These are phyloP conservation scores for Madurella mycetomatis DNA, from an alignment of 2,329 filamentous ascomycete genomes.

Conservation along the genomic window DNA sequence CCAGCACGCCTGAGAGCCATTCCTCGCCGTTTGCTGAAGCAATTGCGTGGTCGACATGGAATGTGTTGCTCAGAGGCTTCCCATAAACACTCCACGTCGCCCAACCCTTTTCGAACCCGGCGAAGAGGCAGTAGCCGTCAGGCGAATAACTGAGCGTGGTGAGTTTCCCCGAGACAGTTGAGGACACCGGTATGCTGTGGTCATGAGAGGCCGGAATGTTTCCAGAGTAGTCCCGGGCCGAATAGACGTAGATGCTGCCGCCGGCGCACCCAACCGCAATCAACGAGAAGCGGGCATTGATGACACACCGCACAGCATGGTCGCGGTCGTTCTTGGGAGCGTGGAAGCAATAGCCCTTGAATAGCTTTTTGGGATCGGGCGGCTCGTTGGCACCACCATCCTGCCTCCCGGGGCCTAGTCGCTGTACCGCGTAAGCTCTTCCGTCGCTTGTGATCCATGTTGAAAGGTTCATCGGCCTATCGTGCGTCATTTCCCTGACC, in stretches of 20 bases:
- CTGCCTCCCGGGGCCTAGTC: slow-evolving; percentile 44
- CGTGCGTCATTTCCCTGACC: slow-evolving; percentile 82
- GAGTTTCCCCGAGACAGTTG: slow-evolving; percentile 62
- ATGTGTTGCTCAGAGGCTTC: slow-evolving; percentile 81
- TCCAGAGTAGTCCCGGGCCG: slow-evolving; percentile 85
- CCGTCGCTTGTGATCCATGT: slow-evolving; percentile 91
- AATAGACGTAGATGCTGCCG: slow-evolving; percentile 83
- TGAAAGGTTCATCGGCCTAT: slow-evolving; percentile 91
- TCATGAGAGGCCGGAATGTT: slow-evolving; percentile 86
- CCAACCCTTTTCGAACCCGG: slow-evolving; percentile 89
- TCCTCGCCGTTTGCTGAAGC: slow-evolving; percentile 67
- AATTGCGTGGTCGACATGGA: slow-evolving; percentile 62
- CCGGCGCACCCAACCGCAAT: slow-evolving; percentile 80
- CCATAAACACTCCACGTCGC: slow-evolving; percentile 97
- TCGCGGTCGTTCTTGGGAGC: slow-evolving; percentile 56
- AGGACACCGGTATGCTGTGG: slow-evolving; percentile 65
- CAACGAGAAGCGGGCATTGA: slow-evolving; percentile 93
- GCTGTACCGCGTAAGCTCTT: slow-evolving; percentile 84
- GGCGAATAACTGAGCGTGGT: slow-evolving; percentile 82
- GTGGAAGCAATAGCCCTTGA: slow-evolving; percentile 90
- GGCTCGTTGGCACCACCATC: slow-evolving; percentile 39
- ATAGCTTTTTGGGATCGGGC: slow-evolving; percentile 59
- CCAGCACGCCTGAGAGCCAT: slow-evolving; percentile 76
- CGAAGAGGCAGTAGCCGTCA: slow-evolving; percentile 94
- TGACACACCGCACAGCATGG: slow-evolving; percentile 67